A percentile compares a stretch with the other conserved stretches of the same genome.
Evolutionary conservation across 2,329 filamentous ascomycete species (phyloP).

Genomic region (Pezicula rhizophila): DNA sequence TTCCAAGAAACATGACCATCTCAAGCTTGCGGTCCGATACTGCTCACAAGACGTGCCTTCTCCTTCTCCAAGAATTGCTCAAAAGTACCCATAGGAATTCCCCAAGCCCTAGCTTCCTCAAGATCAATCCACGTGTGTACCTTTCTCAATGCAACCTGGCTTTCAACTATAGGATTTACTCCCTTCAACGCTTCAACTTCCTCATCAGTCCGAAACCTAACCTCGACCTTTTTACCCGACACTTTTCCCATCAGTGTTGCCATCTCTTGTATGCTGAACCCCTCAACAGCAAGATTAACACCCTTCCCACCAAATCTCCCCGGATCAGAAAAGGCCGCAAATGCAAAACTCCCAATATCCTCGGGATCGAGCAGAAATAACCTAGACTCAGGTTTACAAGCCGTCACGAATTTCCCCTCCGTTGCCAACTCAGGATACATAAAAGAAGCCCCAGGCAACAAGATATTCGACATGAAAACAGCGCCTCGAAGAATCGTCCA

Average conservation of each 20-base stretch:
- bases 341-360: slow-evolving; percentile 5
- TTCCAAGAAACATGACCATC: too few relatives aligned
- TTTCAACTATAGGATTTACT: neutral
- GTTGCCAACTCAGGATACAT: neutral
- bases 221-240: neutral
- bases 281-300: slow-evolving; percentile 1
- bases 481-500: slow-evolving; percentile 6
- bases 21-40: neutral
- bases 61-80: neutral
- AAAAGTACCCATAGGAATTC: neutral
- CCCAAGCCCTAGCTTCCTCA: slow-evolving; percentile 1
- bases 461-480: slow-evolving; percentile 2
- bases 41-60: neutral
- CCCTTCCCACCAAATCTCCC: neutral
- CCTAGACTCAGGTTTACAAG: neutral
- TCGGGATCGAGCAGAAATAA: neutral
- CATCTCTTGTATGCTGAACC: neutral
- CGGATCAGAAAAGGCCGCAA: neutral
- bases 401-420: neutral
- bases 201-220: neutral
- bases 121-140: slow-evolving; percentile 2
- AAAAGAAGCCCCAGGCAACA: neutral
- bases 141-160: slow-evolving; percentile 1
- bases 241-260: slow-evolving; percentile 2
- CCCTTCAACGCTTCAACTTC: neutral